Conservation (phyloP, 2,329 filamentous ascomycete genomes). For the Penicillium occitanis region DNA sequence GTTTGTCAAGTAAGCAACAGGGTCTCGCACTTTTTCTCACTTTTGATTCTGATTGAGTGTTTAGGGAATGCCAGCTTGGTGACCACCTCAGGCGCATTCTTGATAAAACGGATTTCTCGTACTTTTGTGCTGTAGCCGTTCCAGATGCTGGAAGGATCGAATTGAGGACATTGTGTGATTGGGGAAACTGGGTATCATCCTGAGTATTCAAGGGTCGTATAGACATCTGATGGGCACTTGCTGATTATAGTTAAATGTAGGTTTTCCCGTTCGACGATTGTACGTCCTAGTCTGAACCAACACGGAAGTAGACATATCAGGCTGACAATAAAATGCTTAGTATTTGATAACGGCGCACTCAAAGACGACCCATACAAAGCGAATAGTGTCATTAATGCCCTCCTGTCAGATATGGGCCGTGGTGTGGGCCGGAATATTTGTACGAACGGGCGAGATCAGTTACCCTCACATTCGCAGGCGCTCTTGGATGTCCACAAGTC, state of each 20-base stretch:
- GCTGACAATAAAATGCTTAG: background rate
- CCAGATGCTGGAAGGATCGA: background rate
- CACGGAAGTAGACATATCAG: background rate
- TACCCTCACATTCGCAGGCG: background rate
- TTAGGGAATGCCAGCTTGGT: background rate
- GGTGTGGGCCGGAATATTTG: too few species aligned
- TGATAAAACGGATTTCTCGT: background rate
- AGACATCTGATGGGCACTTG: background rate
- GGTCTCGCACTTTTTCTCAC: too few species aligned
- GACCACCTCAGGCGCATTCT: background rate
- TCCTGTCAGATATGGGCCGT: background rate
- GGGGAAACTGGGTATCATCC: background rate
- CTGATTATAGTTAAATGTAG: background rate
- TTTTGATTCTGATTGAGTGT: too few species aligned
- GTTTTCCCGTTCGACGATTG: background rate
- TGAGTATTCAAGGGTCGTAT: background rate
- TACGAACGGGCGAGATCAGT: too few species aligned
- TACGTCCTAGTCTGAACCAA: background rate
- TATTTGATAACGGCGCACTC: background rate
- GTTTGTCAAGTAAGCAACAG: background rate
- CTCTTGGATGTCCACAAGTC: background rate
- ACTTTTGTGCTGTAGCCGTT: background rate
- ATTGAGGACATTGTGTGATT: background rate
- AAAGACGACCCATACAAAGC: background rate
- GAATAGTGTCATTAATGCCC: background rate